Percentiles rank a stretch among this genome's conserved stretches.
Evolutionary conservation across 768 basidiomycete genomes (phyloP).

Genomic region (Hygrocybe coccinea): DNA sequence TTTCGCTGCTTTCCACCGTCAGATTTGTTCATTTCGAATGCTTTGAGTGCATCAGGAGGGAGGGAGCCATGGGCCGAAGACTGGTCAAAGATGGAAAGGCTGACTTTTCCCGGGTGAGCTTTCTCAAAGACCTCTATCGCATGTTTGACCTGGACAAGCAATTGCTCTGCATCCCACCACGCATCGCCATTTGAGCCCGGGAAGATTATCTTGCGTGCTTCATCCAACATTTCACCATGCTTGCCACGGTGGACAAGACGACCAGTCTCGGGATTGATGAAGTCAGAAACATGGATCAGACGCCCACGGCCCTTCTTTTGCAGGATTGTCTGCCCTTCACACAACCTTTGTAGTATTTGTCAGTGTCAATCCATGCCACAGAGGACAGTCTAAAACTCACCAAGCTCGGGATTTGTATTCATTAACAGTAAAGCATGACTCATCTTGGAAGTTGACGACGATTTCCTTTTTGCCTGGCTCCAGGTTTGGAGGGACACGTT

Average conservation of each 20-base stretch:
- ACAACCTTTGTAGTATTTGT: conserved; percentile 1
- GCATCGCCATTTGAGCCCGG: conserved; percentile 20
- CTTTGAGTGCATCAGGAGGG: conserved; percentile 36
- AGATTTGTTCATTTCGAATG: conserved; percentile 40
- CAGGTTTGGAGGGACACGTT: not conserved
- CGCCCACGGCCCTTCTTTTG: conserved; percentile 23
- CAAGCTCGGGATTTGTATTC: conserved; percentile 17
- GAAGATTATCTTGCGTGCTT: conserved; percentile 25
- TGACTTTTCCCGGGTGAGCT: conserved; percentile 14
- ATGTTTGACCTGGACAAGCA: conserved; percentile 20
- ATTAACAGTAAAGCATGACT: conserved; percentile 32
- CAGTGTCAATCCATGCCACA: not conserved
- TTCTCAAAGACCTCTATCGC: conserved; percentile 27
- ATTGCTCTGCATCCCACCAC: conserved; percentile 24
- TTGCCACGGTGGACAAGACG: conserved; percentile 21
- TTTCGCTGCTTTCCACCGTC: conserved; percentile 35
- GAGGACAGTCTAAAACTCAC: conserved; percentile 2
- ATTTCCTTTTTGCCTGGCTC: conserved; percentile 2
- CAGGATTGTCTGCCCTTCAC: conserved; percentile 11
- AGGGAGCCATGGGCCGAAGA: conserved; percentile 30
- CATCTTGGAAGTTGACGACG: conserved; percentile 25
- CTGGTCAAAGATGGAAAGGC: conserved; percentile 26
- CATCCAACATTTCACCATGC: conserved; percentile 18
- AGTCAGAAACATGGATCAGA: conserved; percentile 19
- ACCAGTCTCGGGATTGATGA: conserved; percentile 16